These are phyloP conservation scores for Candida pseudoviswanathii DNA, from an alignment of 1,139 yeast genomes.

Conservation along the genomic window DNA sequence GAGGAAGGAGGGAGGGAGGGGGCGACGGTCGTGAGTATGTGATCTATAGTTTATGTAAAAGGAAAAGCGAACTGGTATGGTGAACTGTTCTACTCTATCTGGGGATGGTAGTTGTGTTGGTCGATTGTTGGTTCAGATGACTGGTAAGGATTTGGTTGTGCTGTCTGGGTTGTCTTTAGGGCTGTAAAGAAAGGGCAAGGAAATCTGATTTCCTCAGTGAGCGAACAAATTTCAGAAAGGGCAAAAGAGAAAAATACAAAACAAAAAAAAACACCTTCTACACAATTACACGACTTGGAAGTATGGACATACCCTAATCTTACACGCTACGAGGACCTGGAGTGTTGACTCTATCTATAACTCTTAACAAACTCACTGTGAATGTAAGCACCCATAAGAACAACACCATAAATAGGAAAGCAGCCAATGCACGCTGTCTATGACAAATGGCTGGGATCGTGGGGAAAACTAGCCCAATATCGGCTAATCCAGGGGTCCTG, in stretches of 20 bases:
- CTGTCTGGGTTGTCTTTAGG: too few relatives aligned
- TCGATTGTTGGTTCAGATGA: too few relatives aligned
- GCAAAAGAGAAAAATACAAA: too few relatives aligned
- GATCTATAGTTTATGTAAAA: too few relatives aligned
- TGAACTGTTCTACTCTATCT: too few relatives aligned
- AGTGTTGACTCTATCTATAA: constrained; percentile 55
- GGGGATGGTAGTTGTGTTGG: too few relatives aligned
- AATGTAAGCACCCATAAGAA: constrained; percentile 86
- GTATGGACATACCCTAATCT: not conserved
- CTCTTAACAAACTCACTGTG: constrained; percentile 77
- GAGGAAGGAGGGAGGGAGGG: not conserved
- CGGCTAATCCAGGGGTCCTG: constrained; percentile 23
- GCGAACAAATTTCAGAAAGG: not conserved
- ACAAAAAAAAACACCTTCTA: not conserved
- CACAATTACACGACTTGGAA: constrained; percentile 2
- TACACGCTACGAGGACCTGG: constrained; percentile 11
- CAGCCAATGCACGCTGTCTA: constrained; percentile 77
- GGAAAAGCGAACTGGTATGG: too few relatives aligned
- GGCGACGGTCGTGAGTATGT: too few relatives aligned
- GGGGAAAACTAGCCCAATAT: constrained; percentile 28
- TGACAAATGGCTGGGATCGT: constrained; percentile 58
- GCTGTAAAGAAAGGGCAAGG: too few relatives aligned
- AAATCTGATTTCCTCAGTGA: too few relatives aligned
- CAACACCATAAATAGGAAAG: constrained; percentile 75
- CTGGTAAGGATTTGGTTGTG: too few relatives aligned